Evolutionary conservation across 805 yeast species (phyloP).

Genomic region (Teunomyces lycoperdinae): DNA sequence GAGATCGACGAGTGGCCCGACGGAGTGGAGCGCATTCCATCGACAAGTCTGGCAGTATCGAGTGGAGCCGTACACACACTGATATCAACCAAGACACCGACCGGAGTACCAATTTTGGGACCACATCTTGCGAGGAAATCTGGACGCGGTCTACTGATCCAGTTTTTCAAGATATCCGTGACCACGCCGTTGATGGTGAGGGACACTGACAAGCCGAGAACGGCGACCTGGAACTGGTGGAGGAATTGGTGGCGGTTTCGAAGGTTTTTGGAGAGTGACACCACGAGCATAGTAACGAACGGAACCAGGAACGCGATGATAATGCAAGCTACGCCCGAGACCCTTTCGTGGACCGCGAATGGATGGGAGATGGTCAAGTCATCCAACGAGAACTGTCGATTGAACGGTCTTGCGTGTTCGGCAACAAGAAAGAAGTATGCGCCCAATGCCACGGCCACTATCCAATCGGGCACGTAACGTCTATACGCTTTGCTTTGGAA

Average conservation of each 20-base stretch:
- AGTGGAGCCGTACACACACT: constrained; percentile 34
- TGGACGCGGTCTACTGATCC: constrained; percentile 32
- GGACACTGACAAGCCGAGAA: constrained; percentile 28
- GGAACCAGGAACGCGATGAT: constrained; percentile 27
- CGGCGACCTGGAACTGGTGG: constrained; percentile 27
- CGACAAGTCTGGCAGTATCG: constrained; percentile 24
- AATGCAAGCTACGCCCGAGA: constrained; percentile 27
- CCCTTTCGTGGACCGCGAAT: constrained; percentile 31
- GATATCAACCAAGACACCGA: constrained; percentile 24
- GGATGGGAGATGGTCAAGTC: constrained; percentile 38
- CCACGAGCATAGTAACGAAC: constrained; percentile 15
- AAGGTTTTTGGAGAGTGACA: constrained; percentile 5
- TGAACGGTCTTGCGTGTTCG: constrained; percentile 34
- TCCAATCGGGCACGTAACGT: constrained; percentile 27
- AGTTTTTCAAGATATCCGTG: constrained; percentile 37
- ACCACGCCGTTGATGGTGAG: constrained; percentile 30
- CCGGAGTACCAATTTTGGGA: constrained; percentile 20
- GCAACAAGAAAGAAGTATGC: constrained; percentile 32
- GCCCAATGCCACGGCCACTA: constrained; percentile 19
- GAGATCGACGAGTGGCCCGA: constrained; percentile 39
- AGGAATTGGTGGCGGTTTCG: constrained; percentile 10
- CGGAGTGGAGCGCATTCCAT: constrained; percentile 42
- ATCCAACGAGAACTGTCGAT: constrained; percentile 30
- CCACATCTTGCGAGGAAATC: constrained; percentile 35
- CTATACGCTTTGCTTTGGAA: constrained; percentile 8